A percentile compares a stretch with the other conserved stretches of the same genome.
Evolutionary conservation across 139 green algal genomes (phyloP).

Genomic region (Deuterostichococcus epilithicus): DNA sequence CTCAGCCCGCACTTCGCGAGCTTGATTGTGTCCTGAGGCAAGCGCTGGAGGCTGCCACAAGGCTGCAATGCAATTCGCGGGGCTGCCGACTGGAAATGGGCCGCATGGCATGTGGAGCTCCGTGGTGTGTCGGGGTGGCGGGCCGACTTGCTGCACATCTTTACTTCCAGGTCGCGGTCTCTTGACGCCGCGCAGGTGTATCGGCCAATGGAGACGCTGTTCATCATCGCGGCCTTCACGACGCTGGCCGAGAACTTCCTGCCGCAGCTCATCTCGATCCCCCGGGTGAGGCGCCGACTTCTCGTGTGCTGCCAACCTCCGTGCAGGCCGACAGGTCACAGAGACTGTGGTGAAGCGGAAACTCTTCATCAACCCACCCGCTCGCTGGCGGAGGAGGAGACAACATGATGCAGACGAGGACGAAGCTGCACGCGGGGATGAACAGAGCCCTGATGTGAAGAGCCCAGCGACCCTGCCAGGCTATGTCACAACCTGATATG

Average conservation of each 20-base stretch:
- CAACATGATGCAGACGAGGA: slow-evolving; percentile 16
- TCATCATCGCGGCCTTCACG: slow-evolving; percentile 80
- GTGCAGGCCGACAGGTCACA: slow-evolving; percentile 29
- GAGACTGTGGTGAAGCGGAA: slow-evolving; percentile 18
- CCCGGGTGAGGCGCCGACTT: slow-evolving; percentile 41
- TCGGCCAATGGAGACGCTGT: slow-evolving; percentile 83
- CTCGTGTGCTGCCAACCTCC: background rate
- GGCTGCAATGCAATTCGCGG: too few relatives aligned
- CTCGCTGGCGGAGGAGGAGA: too few relatives aligned
- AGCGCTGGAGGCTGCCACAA: too few relatives aligned
- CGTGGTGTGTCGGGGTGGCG: too few relatives aligned
- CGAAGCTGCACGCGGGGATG: background rate
- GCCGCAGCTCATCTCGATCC: slow-evolving; percentile 76
- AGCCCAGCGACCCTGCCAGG: too few relatives aligned
- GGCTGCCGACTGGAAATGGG: too few relatives aligned
- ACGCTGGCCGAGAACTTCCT: slow-evolving; percentile 84
- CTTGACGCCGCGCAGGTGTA: slow-evolving; percentile 62
- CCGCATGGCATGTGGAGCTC: too few relatives aligned
- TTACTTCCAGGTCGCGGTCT: too few relatives aligned
- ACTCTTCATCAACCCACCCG: background rate
- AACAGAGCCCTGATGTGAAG: too few relatives aligned
- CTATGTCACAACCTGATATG: background rate
- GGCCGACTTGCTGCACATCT: too few relatives aligned
- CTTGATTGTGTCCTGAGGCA: too few relatives aligned
- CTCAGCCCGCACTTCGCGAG: background rate